phyloP scores from a whole-genome alignment of 805 yeast genomes.

The Clavispora phyllophila region DNA sequence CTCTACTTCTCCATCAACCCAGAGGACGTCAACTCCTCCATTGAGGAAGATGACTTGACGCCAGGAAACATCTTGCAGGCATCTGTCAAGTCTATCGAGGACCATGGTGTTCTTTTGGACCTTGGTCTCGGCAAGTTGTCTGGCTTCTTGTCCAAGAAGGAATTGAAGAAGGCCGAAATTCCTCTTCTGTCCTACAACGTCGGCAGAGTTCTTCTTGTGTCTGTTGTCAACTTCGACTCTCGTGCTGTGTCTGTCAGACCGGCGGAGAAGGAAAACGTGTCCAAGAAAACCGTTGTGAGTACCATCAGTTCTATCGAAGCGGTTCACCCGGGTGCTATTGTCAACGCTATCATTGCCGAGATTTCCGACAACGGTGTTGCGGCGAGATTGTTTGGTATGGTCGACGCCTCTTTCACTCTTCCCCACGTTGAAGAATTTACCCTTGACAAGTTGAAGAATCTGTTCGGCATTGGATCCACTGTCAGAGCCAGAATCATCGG shows the following conservation, averaged over 20 bases:
- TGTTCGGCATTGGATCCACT: constrained; percentile 61
- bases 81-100: constrained; percentile 76
- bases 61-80: constrained; percentile 69
- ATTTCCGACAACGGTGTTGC: constrained; percentile 57
- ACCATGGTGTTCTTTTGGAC: constrained; percentile 80
- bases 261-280: constrained; percentile 38
- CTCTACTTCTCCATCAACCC: constrained; percentile 75
- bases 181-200: constrained; percentile 33
- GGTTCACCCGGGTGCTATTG: constrained; percentile 77
- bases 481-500: constrained; percentile 70
- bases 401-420: constrained; percentile 64
- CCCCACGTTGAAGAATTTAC: constrained; percentile 57
- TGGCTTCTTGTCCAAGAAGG: constrained; percentile 77
- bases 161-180: constrained; percentile 38
- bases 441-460: constrained; percentile 48
- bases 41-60: constrained; percentile 61
- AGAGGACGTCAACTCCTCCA: constrained; percentile 53
- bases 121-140: constrained; percentile 54
- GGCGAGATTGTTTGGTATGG: constrained; percentile 70
- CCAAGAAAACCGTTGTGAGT: constrained; percentile 38
- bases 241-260: constrained; percentile 60
- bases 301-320: constrained; percentile 73
- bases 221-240: constrained; percentile 38
- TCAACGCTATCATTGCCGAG: constrained; percentile 66
- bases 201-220: constrained; percentile 70